Evolutionary conservation across 164 flowering plant genomes (phyloP), one percentile per base, ranked within the genome.

Genomic region (Echeveria elegans): DNA sequence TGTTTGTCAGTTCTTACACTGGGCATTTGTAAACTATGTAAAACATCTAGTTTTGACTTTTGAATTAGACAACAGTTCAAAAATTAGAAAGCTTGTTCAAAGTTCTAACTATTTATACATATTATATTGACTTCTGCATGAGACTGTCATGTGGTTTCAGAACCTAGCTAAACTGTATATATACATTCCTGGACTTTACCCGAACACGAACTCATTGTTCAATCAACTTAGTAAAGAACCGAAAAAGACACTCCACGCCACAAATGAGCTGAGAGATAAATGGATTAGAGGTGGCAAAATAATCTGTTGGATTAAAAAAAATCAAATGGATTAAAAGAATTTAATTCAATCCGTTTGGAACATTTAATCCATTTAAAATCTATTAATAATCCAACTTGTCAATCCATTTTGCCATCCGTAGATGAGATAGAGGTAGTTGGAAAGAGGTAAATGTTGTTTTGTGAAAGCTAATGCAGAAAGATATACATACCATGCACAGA

Each of bases 381-480:
- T n/a, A n/a, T n/a, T n/a, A n/a, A n/a, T n/a, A n/a, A n/a, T n/a
- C n/a, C n/a, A n/a, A n/a, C n/a, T n/a, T n/a, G n/a, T n/a, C n/a
- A n/a, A n/a, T n/a, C n/a, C n/a, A n/a, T n/a, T n/a, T n/a, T n/a
- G n/a, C n/a, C n/a, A n/a, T n/a, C n/a, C n/a, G n/a, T n/a, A n/a
- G 61, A 56, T 56, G 61, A 32, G 19, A 56, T 14, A 56, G 61
- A 11, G 61, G 61, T 56, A 56, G 61, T 56, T 56, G 61, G 61
- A 19, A 56, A 56, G 61, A 56, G 61, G 34, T 56, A 56, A 53
- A 56, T 56, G 61, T 23, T 19, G 18, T 56, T 26, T 56, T 56
- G 61, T 26, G 61, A 56, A 56, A 56, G 56, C 28, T 56, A 56
- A 26, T 56, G 61, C 61, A 56, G 32, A 56, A 28, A 26, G 61